phyloP scores from a whole-genome alignment of 768 basidiomycete genomes.

The Tephrocybe sp. region DNA sequence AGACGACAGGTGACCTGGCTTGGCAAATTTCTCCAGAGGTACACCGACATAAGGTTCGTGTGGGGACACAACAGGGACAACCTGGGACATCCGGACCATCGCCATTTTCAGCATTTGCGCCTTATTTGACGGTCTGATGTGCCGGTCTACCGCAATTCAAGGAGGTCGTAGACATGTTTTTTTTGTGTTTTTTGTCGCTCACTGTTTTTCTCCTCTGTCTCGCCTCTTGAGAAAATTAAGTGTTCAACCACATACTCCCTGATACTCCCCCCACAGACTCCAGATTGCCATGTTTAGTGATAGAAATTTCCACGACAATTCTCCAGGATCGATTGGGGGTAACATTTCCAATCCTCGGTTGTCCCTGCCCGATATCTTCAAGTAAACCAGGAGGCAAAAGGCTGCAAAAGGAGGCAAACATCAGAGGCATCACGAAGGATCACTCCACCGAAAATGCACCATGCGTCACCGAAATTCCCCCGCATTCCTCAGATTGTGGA shows the following conservation, averaged over 20 bases:
- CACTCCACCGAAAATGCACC: constrained; percentile 12
- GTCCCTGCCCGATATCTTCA: constrained; percentile 8
- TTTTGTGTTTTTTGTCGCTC: neutral
- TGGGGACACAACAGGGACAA: neutral
- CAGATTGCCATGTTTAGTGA: neutral
- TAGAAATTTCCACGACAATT: constrained; percentile 32
- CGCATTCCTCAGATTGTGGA: constrained; percentile 10
- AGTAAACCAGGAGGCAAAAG: neutral
- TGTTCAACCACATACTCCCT: neutral
- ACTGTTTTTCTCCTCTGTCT: neutral
- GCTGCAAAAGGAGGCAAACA: neutral
- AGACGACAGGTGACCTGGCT: constrained; percentile 31
- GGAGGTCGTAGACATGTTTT: neutral
- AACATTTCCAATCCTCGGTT: constrained; percentile 9
- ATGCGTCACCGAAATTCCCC: constrained; percentile 17
- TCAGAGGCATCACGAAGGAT: constrained; percentile 1
- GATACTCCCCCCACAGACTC: neutral
- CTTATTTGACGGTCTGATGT: neutral
- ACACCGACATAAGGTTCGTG: constrained; percentile 25
- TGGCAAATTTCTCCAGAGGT: constrained; percentile 41
- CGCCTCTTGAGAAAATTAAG: neutral
- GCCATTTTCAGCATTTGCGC: constrained; percentile 4
- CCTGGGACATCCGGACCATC: constrained; percentile 1
- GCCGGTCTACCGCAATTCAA: neutral
- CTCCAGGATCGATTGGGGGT: constrained; percentile 18